Percentiles rank a stretch among this genome's conserved stretches.
Evolutionary conservation across 2,329 filamentous ascomycete species (phyloP).

Genomic region (Beauveria asiatica): DNA sequence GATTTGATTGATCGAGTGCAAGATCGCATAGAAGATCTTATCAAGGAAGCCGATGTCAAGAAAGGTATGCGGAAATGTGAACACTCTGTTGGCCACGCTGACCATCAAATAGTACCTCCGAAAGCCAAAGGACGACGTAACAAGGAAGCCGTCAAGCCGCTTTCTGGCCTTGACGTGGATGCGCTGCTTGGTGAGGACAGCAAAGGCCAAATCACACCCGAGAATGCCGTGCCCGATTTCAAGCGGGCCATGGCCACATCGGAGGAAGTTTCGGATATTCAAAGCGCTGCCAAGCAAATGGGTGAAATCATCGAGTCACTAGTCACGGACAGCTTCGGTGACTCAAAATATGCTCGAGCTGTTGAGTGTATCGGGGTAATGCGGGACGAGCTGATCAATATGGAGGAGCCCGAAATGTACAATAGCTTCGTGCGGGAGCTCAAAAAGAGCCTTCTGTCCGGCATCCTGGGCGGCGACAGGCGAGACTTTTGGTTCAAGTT

Average conservation of each 20-base stretch:
- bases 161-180: conserved; percentile 84
- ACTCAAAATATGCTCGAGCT: conserved; percentile 64
- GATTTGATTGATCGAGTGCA: conserved; percentile 52
- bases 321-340: conserved; percentile 65
- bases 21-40: conserved; percentile 53
- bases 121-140: conserved; percentile 67
- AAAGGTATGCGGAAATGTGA: conserved; percentile 46
- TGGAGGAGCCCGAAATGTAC: conserved; percentile 69
- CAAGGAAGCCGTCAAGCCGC: conserved; percentile 65
- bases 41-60: conserved; percentile 69
- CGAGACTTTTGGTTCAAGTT: conserved; percentile 77
- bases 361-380: conserved; percentile 70
- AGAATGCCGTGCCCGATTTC: conserved; percentile 85
- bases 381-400: conserved; percentile 64
- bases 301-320: conserved; percentile 58
- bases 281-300: conserved; percentile 67
- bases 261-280: conserved; percentile 52
- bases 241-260: conserved; percentile 64
- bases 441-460: conserved; percentile 62
- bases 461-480: conserved; percentile 66
- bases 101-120: conserved; percentile 53
- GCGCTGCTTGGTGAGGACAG: conserved; percentile 58
- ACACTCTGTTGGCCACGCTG: conserved; percentile 8
- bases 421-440: conserved; percentile 64
- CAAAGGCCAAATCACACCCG: conserved; percentile 37